phyloP scores from a whole-genome alignment of 1,139 yeast genomes.

The Yamadazyma diospyri region DNA sequence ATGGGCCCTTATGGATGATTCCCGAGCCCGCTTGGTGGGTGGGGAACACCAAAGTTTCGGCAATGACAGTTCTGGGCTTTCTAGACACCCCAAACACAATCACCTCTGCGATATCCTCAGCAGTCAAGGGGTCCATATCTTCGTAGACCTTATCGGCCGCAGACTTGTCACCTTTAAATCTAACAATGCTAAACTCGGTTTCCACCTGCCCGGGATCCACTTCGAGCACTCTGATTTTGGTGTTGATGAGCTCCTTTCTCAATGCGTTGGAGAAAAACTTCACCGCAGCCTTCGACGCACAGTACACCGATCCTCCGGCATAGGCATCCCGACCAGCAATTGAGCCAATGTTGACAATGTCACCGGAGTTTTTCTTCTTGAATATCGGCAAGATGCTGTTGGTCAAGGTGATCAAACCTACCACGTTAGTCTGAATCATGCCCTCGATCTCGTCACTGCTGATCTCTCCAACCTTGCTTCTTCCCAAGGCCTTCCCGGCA shows the following conservation, averaged over 20 bases:
- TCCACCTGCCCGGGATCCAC: slow-evolving; percentile 53
- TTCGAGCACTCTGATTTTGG: slow-evolving; percentile 46
- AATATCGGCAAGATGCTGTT: slow-evolving; percentile 63
- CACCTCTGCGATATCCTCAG: slow-evolving; percentile 49
- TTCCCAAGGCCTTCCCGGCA: slow-evolving; percentile 79
- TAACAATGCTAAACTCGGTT: slow-evolving; percentile 47
- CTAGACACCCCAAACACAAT: slow-evolving; percentile 49
- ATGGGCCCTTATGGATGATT: slow-evolving; percentile 34
- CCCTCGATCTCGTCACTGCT: slow-evolving; percentile 51
- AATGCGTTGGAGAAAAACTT: slow-evolving; percentile 44
- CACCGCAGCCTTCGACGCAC: slow-evolving; percentile 50
- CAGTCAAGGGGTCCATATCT: slow-evolving; percentile 44
- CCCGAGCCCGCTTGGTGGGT: slow-evolving; percentile 59
- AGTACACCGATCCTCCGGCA: slow-evolving; percentile 50
- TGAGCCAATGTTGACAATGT: slow-evolving; percentile 47
- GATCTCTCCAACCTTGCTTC: slow-evolving; percentile 59
- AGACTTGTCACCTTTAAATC: slow-evolving; percentile 42
- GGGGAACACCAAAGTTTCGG: slow-evolving; percentile 48
- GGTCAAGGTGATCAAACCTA: slow-evolving; percentile 68
- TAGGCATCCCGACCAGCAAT: slow-evolving; percentile 52
- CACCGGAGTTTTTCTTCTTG: slow-evolving; percentile 49
- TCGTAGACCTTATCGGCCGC: slow-evolving; percentile 44
- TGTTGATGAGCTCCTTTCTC: slow-evolving; percentile 45
- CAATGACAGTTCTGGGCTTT: slow-evolving; percentile 47
- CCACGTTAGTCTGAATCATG: slow-evolving; percentile 70